phyloP scores from a whole-genome alignment of 1,284 basidiomycete species.

The Violaceomyces palustris region DNA sequence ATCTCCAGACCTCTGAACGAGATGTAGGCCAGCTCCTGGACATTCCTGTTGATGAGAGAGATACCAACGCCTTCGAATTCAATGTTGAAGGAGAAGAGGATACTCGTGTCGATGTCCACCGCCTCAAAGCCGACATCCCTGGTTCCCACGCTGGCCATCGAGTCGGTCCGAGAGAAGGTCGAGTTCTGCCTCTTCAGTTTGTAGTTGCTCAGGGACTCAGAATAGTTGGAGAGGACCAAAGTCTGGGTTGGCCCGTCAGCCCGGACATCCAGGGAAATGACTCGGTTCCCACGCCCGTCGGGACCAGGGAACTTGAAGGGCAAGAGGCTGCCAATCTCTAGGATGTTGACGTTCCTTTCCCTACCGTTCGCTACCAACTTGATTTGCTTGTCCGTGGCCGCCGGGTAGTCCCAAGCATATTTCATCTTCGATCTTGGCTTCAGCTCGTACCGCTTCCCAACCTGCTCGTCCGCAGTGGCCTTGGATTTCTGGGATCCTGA shows the following conservation, averaged over 20 bases:
- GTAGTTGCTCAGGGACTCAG: slow-evolving; percentile 79
- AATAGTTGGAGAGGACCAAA: slow-evolving; percentile 80
- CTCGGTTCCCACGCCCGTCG: slow-evolving; percentile 55
- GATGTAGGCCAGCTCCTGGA: slow-evolving; percentile 86
- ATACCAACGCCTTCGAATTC: slow-evolving; percentile 87
- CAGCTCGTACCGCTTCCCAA: slow-evolving; percentile 58
- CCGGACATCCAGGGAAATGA: slow-evolving; percentile 84
- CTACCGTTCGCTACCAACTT: slow-evolving; percentile 63
- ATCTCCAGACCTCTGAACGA: slow-evolving; percentile 75
- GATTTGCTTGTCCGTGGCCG: slow-evolving; percentile 76
- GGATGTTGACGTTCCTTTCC: slow-evolving; percentile 77
- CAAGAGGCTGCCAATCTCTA: slow-evolving; percentile 89
- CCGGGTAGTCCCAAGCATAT: slow-evolving; percentile 95
- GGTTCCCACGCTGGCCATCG: slow-evolving; percentile 65
- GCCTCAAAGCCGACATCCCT: slow-evolving; percentile 67
- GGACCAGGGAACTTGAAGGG: slow-evolving; percentile 71
- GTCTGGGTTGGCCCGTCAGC: slow-evolving; percentile 84
- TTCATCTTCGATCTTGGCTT: slow-evolving; percentile 60
- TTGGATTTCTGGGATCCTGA: too few relatives aligned
- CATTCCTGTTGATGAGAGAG: slow-evolving; percentile 80
- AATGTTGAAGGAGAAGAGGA: slow-evolving; percentile 67
- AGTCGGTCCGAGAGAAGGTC: slow-evolving; percentile 65
- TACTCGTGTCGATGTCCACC: slow-evolving; percentile 66
- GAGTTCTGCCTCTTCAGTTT: slow-evolving; percentile 66
- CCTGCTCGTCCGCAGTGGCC: slow-evolving; percentile 15